A percentile compares a stretch with the other conserved stretches of the same genome.
Evolutionary conservation across 371 early-diverging fungal species (phyloP).

Genomic region (Zychaea mexicana): DNA sequence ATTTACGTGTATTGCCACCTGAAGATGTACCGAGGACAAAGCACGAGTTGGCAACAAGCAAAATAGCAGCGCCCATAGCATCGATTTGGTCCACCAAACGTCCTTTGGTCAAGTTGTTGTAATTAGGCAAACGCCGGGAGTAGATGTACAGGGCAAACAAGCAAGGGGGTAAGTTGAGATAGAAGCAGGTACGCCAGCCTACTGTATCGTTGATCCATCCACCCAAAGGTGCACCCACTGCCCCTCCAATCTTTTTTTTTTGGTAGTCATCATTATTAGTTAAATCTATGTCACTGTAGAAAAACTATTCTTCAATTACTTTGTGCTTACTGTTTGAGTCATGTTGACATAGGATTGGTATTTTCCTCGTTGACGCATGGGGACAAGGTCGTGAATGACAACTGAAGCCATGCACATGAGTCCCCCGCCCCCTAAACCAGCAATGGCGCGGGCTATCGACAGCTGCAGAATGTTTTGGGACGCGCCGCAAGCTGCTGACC

Average conservation of each 20-base stretch:
- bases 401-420: slow-evolving; percentile 29
- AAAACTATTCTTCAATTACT: too few relatives aligned
- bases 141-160: slow-evolving; percentile 42
- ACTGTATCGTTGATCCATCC: slow-evolving; percentile 55
- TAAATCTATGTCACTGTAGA: too few relatives aligned
- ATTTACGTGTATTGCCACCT: slow-evolving; percentile 61
- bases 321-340: slow-evolving; percentile 42
- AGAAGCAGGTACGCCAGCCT: slow-evolving; percentile 75
- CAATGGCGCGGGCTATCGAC: slow-evolving; percentile 73
- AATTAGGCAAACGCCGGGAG: slow-evolving; percentile 28
- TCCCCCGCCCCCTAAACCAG: slow-evolving; percentile 85
- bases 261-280: too few relatives aligned
- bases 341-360: slow-evolving; percentile 46
- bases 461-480: slow-evolving; percentile 63
- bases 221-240: slow-evolving; percentile 41
- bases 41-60: slow-evolving; percentile 34
- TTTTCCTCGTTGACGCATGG: slow-evolving; percentile 34
- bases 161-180: slow-evolving; percentile 74
- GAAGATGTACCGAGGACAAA: slow-evolving; percentile 62
- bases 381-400: slow-evolving; percentile 37
- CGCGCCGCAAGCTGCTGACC: slow-evolving; percentile 53
- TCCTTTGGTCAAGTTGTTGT: slow-evolving; percentile 22
- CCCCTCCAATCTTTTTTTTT: too few relatives aligned
- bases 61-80: slow-evolving; percentile 55
- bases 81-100: slow-evolving; percentile 41